A percentile compares a stretch with the other conserved stretches of the same genome.
Conservation (phyloP, 2,329 filamentous ascomycete genomes). For the Colletotrichum liaoningense region DNA sequence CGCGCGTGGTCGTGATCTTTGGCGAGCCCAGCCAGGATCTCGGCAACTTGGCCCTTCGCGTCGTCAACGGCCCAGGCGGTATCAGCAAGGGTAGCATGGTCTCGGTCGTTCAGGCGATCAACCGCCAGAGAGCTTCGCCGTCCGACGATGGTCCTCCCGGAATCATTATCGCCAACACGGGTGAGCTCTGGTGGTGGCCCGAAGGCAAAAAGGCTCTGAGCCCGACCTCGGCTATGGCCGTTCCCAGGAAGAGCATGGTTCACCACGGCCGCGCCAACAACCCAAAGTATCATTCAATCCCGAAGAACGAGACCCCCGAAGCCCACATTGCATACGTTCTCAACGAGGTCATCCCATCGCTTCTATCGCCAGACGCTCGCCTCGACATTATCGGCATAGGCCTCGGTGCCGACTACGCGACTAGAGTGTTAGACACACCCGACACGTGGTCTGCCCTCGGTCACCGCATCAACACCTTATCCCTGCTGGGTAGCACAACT, state of each 20-base stretch:
- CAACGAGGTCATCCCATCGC: constrained; percentile 65
- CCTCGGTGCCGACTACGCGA: constrained; percentile 69
- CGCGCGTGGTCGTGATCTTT: constrained; percentile 78
- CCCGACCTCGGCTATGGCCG: constrained; percentile 62
- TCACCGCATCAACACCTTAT: constrained; percentile 57
- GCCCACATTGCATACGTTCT: constrained; percentile 78
- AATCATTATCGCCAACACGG: constrained; percentile 82
- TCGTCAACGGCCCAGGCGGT: constrained; percentile 71
- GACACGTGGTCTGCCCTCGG: constrained; percentile 62
- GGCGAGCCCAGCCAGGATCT: constrained; percentile 79
- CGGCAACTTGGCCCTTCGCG: constrained; percentile 72
- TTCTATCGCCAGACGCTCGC: constrained; percentile 61
- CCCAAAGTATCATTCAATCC: constrained; percentile 68
- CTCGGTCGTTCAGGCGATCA: constrained; percentile 66
- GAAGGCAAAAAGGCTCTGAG: constrained; percentile 71
- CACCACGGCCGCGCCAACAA: constrained; percentile 66
- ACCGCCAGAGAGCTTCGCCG: constrained; percentile 47
- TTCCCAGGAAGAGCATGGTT: constrained; percentile 73
- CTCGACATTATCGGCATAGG: constrained; percentile 80
- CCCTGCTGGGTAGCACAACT: constrained; percentile 61
- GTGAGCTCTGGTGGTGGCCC: constrained; percentile 82
- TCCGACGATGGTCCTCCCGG: constrained; percentile 57
- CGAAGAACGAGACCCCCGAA: constrained; percentile 64
- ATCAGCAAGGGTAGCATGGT: constrained; percentile 78
- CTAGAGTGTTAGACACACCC: constrained; percentile 68